These are phyloP conservation scores for Calonectria pseudoturangicola DNA, from an alignment of 2,329 filamentous ascomycete species.

Conservation along the genomic window DNA sequence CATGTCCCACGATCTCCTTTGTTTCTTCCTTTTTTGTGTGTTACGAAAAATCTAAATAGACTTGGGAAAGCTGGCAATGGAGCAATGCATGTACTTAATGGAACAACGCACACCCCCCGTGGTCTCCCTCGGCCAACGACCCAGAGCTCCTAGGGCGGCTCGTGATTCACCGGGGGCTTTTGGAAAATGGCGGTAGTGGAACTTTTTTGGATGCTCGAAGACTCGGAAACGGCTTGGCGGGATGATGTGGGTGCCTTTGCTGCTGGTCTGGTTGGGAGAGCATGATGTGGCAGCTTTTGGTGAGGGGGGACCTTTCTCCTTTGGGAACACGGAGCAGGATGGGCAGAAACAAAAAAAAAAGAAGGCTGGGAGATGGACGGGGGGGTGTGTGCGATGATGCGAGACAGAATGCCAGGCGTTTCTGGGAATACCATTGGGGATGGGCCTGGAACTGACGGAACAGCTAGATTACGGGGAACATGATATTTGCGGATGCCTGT, in stretches of 20 bases:
- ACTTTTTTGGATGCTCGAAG: slow-evolving; percentile 17
- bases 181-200: slow-evolving; percentile 14
- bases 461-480: slow-evolving; percentile 39
- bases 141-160: slow-evolving; percentile 44
- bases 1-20: slow-evolving; percentile 53
- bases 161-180: slow-evolving; percentile 43
- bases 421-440: slow-evolving; percentile 36
- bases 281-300: slow-evolving; percentile 37
- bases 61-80: slow-evolving; percentile 53
- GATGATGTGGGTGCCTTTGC: slow-evolving; percentile 17
- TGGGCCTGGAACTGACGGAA: slow-evolving; percentile 29
- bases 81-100: slow-evolving; percentile 55
- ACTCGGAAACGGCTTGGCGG: slow-evolving; percentile 24
- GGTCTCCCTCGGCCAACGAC: slow-evolving; percentile 46
- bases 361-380: slow-evolving; percentile 18
- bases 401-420: slow-evolving; percentile 35
- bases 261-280: neutral
- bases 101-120: slow-evolving; percentile 40
- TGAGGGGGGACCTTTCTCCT: slow-evolving; percentile 10
- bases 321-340: slow-evolving; percentile 16
- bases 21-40: slow-evolving; percentile 45
- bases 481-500: slow-evolving; percentile 26
- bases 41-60: slow-evolving; percentile 53
- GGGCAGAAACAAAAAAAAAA: slow-evolving; percentile 9
- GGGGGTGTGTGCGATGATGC: slow-evolving; percentile 34